Percentiles rank a stretch among this genome's conserved stretches.
Evolutionary conservation across 192 early-diverging fungal species (phyloP).

Genomic region (Mortierella alpina): DNA sequence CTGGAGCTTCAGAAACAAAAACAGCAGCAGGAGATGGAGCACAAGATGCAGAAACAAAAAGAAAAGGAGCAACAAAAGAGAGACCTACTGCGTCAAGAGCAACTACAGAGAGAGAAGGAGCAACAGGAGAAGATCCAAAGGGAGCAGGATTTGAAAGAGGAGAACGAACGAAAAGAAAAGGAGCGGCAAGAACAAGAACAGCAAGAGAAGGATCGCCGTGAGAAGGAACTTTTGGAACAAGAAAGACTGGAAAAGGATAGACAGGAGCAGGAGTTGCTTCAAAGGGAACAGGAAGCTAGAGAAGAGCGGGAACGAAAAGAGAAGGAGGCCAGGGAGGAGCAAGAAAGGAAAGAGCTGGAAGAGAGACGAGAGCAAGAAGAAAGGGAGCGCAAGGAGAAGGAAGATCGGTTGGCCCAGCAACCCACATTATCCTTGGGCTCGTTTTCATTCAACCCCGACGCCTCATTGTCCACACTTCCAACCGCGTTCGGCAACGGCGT

Average conservation of each 20-base stretch:
- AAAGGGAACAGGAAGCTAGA: slow-evolving; percentile 2
- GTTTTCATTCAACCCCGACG: slow-evolving; percentile 44
- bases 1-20: slow-evolving; percentile 20
- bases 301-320: slow-evolving; percentile 10
- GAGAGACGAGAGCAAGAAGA: slow-evolving; percentile 29
- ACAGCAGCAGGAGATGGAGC: slow-evolving; percentile 31
- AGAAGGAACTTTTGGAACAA: not conserved
- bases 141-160: not conserved
- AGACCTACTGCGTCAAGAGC: not conserved
- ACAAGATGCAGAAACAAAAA: slow-evolving; percentile 24
- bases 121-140: slow-evolving; percentile 14
- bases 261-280: not conserved
- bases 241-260: slow-evolving; percentile 16
- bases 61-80: slow-evolving; percentile 16
- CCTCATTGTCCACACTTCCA: slow-evolving; percentile 32
- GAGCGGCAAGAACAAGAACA: slow-evolving; percentile 9
- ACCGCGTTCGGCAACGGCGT: slow-evolving; percentile 15
- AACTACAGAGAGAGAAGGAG: slow-evolving; percentile 14
- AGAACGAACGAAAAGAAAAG: not conserved
- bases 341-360: not conserved
- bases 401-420: slow-evolving; percentile 25
- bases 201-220: slow-evolving; percentile 15
- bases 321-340: not conserved
- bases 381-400: slow-evolving; percentile 30
- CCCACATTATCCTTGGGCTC: slow-evolving; percentile 41